Evolutionary conservation across 345 rosid species (phyloP).

Genomic region (Noccaea caerulescens): DNA sequence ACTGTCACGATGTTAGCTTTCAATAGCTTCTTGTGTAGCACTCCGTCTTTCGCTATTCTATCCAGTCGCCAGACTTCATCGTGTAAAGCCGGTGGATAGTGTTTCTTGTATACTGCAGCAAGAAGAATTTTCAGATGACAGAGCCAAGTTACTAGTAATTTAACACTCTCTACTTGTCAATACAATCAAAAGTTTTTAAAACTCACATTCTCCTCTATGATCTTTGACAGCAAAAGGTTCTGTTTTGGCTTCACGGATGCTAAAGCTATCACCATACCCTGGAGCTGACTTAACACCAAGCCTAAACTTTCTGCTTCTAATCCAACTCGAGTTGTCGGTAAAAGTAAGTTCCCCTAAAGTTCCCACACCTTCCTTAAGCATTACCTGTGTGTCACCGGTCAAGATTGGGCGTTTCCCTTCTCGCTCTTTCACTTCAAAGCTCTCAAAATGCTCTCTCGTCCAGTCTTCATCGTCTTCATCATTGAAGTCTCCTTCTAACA

Average conservation of each 20-base stretch:
- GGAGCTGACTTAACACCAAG: constrained; percentile 73
- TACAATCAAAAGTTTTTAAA: constrained; percentile 10
- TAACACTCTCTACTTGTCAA: constrained; percentile 21
- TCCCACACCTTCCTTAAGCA: constrained; percentile 85
- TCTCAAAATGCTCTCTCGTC: constrained; percentile 75
- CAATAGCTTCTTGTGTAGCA: constrained; percentile 80
- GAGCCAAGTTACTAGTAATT: not conserved
- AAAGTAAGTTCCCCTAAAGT: constrained; percentile 85
- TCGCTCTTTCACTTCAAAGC: constrained; percentile 77
- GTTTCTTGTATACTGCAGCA: constrained; percentile 84
- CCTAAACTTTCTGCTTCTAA: constrained; percentile 92
- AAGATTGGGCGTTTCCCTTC: constrained; percentile 88
- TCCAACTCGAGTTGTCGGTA: constrained; percentile 97
- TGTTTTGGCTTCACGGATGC: constrained; percentile 83
- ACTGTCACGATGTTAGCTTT: constrained; percentile 65
- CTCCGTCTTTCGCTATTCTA: constrained; percentile 95
- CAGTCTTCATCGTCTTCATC: constrained; percentile 70
- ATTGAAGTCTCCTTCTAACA: constrained; percentile 86
- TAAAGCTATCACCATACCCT: constrained; percentile 57
- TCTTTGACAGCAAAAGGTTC: constrained; percentile 95
- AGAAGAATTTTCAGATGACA: not conserved
- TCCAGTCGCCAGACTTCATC: constrained; percentile 99
- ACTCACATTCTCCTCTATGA: constrained; percentile 95
- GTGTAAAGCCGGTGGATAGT: constrained; percentile 85
- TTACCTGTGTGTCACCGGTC: constrained; percentile 78